phyloP scores from a whole-genome alignment of 352 stramenopile species.

The Globisporangium iwayamae region DNA sequence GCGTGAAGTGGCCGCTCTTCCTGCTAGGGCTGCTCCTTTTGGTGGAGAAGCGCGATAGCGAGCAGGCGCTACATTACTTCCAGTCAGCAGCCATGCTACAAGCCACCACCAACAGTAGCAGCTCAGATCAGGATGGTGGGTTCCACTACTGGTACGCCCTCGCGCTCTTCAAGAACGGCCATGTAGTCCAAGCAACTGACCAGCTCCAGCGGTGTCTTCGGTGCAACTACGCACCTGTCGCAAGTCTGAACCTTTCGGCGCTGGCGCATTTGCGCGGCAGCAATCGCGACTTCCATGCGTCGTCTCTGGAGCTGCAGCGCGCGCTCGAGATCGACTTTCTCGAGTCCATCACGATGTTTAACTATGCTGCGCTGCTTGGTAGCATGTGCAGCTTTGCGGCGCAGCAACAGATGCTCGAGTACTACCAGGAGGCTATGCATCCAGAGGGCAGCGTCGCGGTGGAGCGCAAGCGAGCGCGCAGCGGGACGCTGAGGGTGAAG shows the following conservation, averaged over 20 bases:
- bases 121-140: slow-evolving; percentile 10
- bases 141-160: slow-evolving; percentile 63
- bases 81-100: slow-evolving; percentile 12
- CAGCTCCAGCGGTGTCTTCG: slow-evolving; percentile 45
- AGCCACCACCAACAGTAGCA: background rate
- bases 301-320: slow-evolving; percentile 43
- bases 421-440: slow-evolving; percentile 18
- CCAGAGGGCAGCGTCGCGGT: background rate
- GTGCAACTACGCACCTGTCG: slow-evolving; percentile 41
- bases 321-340: slow-evolving; percentile 54
- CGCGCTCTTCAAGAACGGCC: slow-evolving; percentile 30
- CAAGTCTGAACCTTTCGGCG: slow-evolving; percentile 51
- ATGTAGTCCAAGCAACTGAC: slow-evolving; percentile 14
- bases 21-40: slow-evolving; percentile 35
- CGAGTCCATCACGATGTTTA: slow-evolving; percentile 50
- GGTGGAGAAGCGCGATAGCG: slow-evolving; percentile 22
- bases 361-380: slow-evolving; percentile 66
- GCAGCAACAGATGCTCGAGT: slow-evolving; percentile 64
- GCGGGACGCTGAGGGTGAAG: background rate
- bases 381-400: slow-evolving; percentile 36
- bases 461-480: slow-evolving; percentile 20
- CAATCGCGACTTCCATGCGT: slow-evolving; percentile 42
- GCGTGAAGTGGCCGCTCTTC: slow-evolving; percentile 36
- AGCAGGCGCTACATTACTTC: slow-evolving; percentile 31
- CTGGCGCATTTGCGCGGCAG: slow-evolving; percentile 29